These are phyloP conservation scores for Aspergillus campestris DNA, from an alignment of 495 filamentous ascomycete species.

Conservation along the genomic window DNA sequence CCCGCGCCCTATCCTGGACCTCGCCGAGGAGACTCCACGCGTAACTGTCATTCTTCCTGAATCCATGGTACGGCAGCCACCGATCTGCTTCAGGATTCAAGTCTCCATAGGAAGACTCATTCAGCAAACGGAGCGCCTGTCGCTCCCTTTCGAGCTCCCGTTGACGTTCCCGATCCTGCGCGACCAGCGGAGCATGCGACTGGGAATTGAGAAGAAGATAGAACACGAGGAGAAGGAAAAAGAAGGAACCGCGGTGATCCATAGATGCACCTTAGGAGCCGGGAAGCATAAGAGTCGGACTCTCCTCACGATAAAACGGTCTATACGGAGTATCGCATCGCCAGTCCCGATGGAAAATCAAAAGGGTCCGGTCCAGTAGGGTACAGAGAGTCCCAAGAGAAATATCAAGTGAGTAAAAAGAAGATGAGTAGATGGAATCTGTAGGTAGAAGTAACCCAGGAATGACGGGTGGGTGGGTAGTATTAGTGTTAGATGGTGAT, in stretches of 20 bases:
- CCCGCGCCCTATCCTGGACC: constrained; percentile 47
- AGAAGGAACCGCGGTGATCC: constrained; percentile 43
- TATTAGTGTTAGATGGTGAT: constrained; percentile 14
- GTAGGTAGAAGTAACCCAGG: no score
- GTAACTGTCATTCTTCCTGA: constrained; percentile 63
- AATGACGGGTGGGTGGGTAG: no score
- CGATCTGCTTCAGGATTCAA: constrained; percentile 50
- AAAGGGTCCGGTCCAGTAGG: background rate
- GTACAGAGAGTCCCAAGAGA: no score
- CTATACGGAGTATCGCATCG: constrained; percentile 13
- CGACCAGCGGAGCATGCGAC: constrained; percentile 35
- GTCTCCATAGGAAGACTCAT: constrained; percentile 65
- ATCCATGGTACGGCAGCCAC: constrained; percentile 72
- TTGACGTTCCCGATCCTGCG: constrained; percentile 39
- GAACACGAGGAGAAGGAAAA: constrained; percentile 42
- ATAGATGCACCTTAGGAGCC: constrained; percentile 25
- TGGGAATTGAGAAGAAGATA: constrained; percentile 42
- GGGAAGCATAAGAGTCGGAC: constrained; percentile 22
- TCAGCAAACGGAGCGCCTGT: constrained; percentile 55
- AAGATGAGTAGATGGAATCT: background rate
- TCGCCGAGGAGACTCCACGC: constrained; percentile 56
- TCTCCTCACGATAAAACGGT: constrained; percentile 17
- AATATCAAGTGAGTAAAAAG: background rate
- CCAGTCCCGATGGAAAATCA: constrained; percentile 5
- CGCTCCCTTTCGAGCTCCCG: constrained; percentile 41